A percentile compares a stretch with the other conserved stretches of the same genome.
phyloP scores from a whole-genome alignment of 345 rosid genomes.

The Aquilaria malaccensis region DNA sequence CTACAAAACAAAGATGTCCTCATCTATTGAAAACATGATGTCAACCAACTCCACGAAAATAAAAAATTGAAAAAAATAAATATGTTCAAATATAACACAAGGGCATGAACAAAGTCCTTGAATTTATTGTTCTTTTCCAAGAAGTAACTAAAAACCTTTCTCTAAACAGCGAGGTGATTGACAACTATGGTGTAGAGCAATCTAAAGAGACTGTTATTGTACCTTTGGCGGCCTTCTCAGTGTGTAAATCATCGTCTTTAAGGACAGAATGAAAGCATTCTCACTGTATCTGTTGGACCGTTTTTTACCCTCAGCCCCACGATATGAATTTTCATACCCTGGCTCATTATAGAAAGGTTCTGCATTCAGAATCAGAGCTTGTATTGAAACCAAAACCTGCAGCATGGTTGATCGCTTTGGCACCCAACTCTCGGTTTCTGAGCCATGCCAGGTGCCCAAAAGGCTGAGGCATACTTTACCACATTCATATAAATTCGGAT shows the following conservation, averaged over 20 bases:
- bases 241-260: slow-evolving; percentile 55
- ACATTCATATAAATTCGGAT: slow-evolving; percentile 51
- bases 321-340: slow-evolving; percentile 29
- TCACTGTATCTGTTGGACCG: slow-evolving; percentile 35
- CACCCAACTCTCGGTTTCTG: slow-evolving; percentile 42
- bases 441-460: slow-evolving; percentile 57
- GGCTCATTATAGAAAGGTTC: slow-evolving; percentile 58
- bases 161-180: neutral
- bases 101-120: neutral
- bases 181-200: neutral
- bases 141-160: neutral
- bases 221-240: slow-evolving; percentile 52
- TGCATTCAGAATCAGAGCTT: slow-evolving; percentile 45
- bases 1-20: too few species aligned
- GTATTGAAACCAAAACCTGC: slow-evolving; percentile 58
- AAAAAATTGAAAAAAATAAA: neutral
- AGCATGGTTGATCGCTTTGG: slow-evolving; percentile 52
- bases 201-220: neutral
- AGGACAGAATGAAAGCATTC: slow-evolving; percentile 31
- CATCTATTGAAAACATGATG: too few species aligned
- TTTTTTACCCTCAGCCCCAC: slow-evolving; percentile 27
- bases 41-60: slow-evolving; percentile 3
- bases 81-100: neutral
- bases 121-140: neutral
- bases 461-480: slow-evolving; percentile 67